Conservation (phyloP, 805 yeast genomes). For the Myxozyma sirexii region DNA sequence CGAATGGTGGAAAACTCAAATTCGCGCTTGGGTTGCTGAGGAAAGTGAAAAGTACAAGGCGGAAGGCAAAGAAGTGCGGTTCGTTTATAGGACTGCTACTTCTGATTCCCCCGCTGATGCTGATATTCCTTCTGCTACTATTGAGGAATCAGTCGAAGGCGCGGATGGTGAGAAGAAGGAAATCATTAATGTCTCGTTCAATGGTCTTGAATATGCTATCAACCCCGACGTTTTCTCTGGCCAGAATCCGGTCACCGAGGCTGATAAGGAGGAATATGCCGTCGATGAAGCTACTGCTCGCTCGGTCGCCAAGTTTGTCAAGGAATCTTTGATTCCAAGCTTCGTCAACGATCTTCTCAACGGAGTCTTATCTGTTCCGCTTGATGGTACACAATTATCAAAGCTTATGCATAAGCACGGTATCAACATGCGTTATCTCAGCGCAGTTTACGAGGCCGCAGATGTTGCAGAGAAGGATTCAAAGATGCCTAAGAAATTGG, state of each 20-base stretch:
- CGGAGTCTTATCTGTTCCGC: constrained; percentile 60
- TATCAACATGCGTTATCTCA: constrained; percentile 86
- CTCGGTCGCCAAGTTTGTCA: constrained; percentile 67
- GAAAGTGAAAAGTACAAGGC: constrained; percentile 53
- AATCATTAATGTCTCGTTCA: constrained; percentile 18
- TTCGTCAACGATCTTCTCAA: constrained; percentile 59
- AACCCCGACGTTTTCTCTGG: constrained; percentile 77
- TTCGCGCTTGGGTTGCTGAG: constrained; percentile 54
- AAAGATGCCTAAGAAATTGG: constrained; percentile 42
- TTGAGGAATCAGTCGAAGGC: constrained; percentile 15
- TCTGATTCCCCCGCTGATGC: constrained; percentile 10
- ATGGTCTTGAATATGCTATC: constrained; percentile 51
- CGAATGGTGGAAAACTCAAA: constrained; percentile 80
- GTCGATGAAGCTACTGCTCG: constrained; percentile 68
- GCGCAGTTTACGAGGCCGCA: constrained; percentile 42
- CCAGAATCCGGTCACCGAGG: constrained; percentile 44
- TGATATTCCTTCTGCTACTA: constrained; percentile 34
- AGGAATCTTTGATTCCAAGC: constrained; percentile 60
- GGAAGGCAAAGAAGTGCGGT: constrained; percentile 44
- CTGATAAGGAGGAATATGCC: constrained; percentile 43
- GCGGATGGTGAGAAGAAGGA: constrained; percentile 28
- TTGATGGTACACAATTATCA: constrained; percentile 79
- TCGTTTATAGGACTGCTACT: constrained; percentile 17
- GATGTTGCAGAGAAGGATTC: constrained; percentile 36
- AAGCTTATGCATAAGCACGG: constrained; percentile 74